A percentile compares a stretch with the other conserved stretches of the same genome.
Evolutionary conservation across 2,329 filamentous ascomycete species (phyloP).

Genomic region (Botryotinia globosa): DNA sequence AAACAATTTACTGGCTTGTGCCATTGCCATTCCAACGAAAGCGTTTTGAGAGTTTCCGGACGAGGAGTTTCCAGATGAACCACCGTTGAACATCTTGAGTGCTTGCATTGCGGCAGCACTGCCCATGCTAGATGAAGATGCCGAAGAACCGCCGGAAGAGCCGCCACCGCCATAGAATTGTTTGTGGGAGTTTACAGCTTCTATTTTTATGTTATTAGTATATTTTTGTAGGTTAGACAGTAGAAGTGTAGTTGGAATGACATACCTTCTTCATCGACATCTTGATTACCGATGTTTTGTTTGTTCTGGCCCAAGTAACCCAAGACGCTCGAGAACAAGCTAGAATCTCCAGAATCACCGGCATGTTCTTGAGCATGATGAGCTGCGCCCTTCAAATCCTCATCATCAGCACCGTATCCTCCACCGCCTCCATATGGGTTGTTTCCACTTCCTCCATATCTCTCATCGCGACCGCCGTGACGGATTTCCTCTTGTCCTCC

Average conservation of each 20-base stretch:
- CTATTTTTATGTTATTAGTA: conserved; percentile 38
- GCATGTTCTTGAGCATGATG: conserved; percentile 55
- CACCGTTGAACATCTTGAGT: conserved; percentile 71
- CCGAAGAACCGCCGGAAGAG: conserved; percentile 44
- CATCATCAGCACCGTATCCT: conserved; percentile 40
- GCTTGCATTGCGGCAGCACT: conserved; percentile 77
- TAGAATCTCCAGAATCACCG: conserved; percentile 47
- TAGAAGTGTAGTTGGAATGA: neutral
- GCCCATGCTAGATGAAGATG: conserved; percentile 57
- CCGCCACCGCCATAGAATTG: conserved; percentile 62
- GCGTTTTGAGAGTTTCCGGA: conserved; percentile 64
- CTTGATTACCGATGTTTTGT: conserved; percentile 47
- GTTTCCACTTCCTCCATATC: conserved; percentile 26
- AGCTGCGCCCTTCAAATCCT: conserved; percentile 54
- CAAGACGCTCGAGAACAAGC: conserved; percentile 56
- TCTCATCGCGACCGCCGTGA: conserved; percentile 24
- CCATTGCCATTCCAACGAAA: conserved; percentile 84
- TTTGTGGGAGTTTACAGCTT: conserved; percentile 73
- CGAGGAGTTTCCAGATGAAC: conserved; percentile 45
- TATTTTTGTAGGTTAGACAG: neutral
- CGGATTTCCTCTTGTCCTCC: conserved; percentile 19
- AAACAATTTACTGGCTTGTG: conserved; percentile 73
- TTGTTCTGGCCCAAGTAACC: conserved; percentile 54
- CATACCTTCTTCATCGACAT: conserved; percentile 55
- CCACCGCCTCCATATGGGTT: conserved; percentile 32